A percentile compares a stretch with the other conserved stretches of the same genome.
phyloP scores from a whole-genome alignment of 768 basidiomycete species.

The Suillus alpinus region DNA sequence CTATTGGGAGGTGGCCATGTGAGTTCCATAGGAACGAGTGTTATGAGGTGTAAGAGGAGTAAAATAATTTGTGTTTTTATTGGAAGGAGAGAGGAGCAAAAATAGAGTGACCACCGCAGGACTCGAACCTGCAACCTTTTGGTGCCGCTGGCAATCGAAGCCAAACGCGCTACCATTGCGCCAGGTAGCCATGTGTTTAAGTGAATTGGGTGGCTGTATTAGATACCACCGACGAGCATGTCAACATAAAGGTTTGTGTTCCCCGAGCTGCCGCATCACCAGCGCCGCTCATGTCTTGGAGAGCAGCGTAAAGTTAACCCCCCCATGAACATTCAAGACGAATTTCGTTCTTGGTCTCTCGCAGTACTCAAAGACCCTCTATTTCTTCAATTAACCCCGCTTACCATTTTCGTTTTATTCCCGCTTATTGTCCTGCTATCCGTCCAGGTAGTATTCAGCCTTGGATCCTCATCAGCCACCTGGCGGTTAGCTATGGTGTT shows the following conservation, averaged over 20 bases:
- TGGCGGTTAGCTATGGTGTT: slow-evolving; percentile 49
- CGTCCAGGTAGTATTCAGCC: slow-evolving; percentile 28
- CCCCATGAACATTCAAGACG: slow-evolving; percentile 47
- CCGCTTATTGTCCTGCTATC: slow-evolving; percentile 33
- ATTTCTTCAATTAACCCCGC: slow-evolving; percentile 57
- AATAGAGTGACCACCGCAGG: slow-evolving; percentile 77
- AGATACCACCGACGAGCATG: neutral
- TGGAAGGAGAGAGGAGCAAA: slow-evolving; percentile 11
- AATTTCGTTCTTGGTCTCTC: slow-evolving; percentile 37
- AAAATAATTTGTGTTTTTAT: neutral
- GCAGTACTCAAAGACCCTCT: slow-evolving; percentile 36
- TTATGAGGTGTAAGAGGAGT: slow-evolving; percentile 3
- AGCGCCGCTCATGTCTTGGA: slow-evolving; percentile 27
- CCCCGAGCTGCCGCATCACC: slow-evolving; percentile 7
- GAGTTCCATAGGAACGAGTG: slow-evolving; percentile 48
- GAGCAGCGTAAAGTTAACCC: slow-evolving; percentile 21
- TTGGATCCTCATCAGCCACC: slow-evolving; percentile 25
- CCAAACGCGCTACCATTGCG: slow-evolving; percentile 97
- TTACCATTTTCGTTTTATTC: slow-evolving; percentile 49
- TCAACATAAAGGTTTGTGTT: slow-evolving; percentile 5
- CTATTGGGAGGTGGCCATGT: slow-evolving; percentile 59
- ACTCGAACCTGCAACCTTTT: slow-evolving; percentile 97
- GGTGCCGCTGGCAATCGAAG: slow-evolving; percentile 78
- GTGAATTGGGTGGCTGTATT: neutral
- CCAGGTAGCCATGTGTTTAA: slow-evolving; percentile 69